A percentile compares a stretch with the other conserved stretches of the same genome.
Evolutionary conservation across 129 eudicot genomes (phyloP).

Genomic region (Scalesia atractyloides): DNA sequence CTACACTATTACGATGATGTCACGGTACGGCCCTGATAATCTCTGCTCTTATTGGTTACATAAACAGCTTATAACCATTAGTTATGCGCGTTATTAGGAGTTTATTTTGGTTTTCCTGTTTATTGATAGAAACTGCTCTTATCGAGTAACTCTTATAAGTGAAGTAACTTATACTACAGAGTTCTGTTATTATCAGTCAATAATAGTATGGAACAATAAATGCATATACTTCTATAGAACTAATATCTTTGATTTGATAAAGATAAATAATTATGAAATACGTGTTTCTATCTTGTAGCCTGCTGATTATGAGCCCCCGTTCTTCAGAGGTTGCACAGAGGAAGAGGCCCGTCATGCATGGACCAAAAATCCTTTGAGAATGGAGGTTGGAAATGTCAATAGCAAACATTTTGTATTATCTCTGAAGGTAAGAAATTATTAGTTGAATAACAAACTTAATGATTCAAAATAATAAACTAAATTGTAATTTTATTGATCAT

Average conservation of each 20-base stretch:
- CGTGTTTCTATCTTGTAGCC: conserved; percentile 61
- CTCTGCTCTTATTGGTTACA: conserved; percentile 12
- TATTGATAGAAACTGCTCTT: conserved; percentile 20
- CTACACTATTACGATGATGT: conserved; percentile 91
- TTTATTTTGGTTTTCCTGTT: conserved; percentile 9
- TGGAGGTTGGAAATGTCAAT: conserved; percentile 99
- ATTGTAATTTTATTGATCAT: neutral
- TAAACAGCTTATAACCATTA: conserved; percentile 17
- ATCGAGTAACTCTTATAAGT: neutral
- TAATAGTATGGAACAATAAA: neutral
- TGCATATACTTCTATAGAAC: conserved; percentile 7
- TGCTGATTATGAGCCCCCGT: conserved; percentile 95
- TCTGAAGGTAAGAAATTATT: conserved; percentile 62
- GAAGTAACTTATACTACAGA: conserved; percentile 1
- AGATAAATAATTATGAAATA: conserved; percentile 2
- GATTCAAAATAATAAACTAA: neutral
- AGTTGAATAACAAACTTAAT: conserved; percentile 1
- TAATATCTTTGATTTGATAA: conserved; percentile 22
- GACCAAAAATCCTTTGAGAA: conserved; percentile 79
- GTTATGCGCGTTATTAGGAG: neutral
- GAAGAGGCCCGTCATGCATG: conserved; percentile 75
- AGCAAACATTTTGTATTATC: conserved; percentile 93
- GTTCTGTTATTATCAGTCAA: neutral
- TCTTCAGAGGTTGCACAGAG: conserved; percentile 87
- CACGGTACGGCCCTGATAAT: conserved; percentile 63